Base-by-base conservation (phyloP, 2,329 filamentous ascomycete genomes). In the Epicoccum nigrum region DNA sequence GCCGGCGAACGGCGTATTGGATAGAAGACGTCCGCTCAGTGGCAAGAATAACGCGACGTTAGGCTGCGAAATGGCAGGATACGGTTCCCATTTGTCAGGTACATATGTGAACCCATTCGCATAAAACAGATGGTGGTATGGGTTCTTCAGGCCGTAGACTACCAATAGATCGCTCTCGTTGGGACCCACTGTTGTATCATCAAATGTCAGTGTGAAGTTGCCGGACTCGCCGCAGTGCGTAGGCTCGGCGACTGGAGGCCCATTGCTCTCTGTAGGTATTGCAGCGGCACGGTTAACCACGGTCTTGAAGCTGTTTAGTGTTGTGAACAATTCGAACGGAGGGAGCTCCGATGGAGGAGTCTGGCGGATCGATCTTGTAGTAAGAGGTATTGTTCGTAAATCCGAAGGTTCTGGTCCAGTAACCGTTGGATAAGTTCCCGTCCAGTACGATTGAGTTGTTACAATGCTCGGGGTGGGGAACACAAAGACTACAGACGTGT, bases 121-220 rank as follows among this genome's bases (percentile, higher is more conserved):
- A 66, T 79, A 82, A 62, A 75, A 76, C 39, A 82, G 72, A 59
- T 82, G 79, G 46, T 79, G 75, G 56, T 81, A 81, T 1, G 79
- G 79, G 46, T 75, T 77, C 56, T 70, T 74, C 50, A 82, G 70
- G 7, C 68, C 68, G 35, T 67, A 68, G 12, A 65, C 70, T 2
- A 72, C 71, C 15, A 77, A 56, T 28, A 75, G 63, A 27, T 74
- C 65, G 45, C 69, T 71, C 28, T 68, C 51, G 5, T 59, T 51
- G 46, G 54, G 37, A 4, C 55, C 53, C 16, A 65, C 63, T 7
- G 58, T 55, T 4, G 53, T 63, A 49, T 61, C 62, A 31, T 65
- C 69, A n/a, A 71, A 70, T 0, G 33, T 60, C 19, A 69, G 56
- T 5, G 71, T 75, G 50, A 79, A 79, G 47, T 76, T 72, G 30